Evolutionary conservation across 352 stramenopile species (phyloP), one percentile per base, ranked within the genome.

Genomic region (Globisporangium carolinianum): DNA sequence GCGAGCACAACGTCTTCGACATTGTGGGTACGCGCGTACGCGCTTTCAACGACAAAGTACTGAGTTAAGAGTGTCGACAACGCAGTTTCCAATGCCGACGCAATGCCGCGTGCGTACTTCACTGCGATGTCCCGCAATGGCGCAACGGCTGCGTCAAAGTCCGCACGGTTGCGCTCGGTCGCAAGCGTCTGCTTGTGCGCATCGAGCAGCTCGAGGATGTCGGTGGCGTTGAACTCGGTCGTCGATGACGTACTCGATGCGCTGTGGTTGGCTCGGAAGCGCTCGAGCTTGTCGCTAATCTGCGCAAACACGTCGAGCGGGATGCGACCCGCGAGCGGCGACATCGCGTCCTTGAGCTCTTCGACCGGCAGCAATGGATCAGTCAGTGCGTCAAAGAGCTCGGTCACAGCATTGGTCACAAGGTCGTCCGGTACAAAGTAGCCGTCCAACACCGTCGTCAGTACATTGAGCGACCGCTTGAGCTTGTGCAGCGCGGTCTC

Each of bases 271-370:
- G 75, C 75, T 52, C 83, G 83, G 63, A 91, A 93, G 38, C 68
- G 70, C 65, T 92, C 70, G 46, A 91, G 75, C 71, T 87, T 79
- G 68, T 89, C 78, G 24, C 75, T 88, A 57, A 99, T 92, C 53
- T 89, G 75, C 24, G 88, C 80, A 61, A 97, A 97, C 46, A 99
- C 79, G 15, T 87, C 67, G 1, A 87, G 81, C 45, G 98, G 93
- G 60, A 99, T 98, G 58, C 96, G 86, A n/a, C 96, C 94, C 46
- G 91, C 96, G 6, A 99, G 83, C 7, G 98, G 91, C 38, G 97
- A 98, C 61, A 99, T 84, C 35, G 95, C 88, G 66, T 98, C 97
- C 68, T 99, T 96, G 58, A 99, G 91, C 84, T 99, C 96, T 43
- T 96, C 83, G 10, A 95, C 75, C 7, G 89, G 87, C 32, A 97